These are phyloP conservation scores for Salix dunnii DNA, from an alignment of 345 rosid genomes.

Conservation along the genomic window DNA sequence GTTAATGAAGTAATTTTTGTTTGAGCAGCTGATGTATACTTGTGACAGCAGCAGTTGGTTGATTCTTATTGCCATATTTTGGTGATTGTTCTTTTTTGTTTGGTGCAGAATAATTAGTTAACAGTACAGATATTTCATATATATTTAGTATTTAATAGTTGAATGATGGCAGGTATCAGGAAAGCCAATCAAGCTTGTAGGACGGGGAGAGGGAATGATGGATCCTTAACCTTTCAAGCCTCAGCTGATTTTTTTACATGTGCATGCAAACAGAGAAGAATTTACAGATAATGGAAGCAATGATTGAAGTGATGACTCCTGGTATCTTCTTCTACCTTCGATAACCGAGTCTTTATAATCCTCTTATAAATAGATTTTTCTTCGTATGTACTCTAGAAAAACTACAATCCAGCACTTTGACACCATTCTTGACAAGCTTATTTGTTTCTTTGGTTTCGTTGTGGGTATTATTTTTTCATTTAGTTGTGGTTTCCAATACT, in stretches of 20 bases:
- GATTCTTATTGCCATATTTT: slow-evolving; percentile 12
- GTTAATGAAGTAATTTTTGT: background rate
- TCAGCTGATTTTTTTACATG: background rate
- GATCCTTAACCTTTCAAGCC: slow-evolving; percentile 85
- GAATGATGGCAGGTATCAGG: slow-evolving; percentile 70
- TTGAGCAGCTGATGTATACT: slow-evolving; percentile 2
- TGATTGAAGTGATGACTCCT: slow-evolving; percentile 95
- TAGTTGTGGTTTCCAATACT: no score
- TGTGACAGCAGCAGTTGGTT: background rate
- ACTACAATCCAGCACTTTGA: background rate
- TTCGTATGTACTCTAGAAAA: background rate
- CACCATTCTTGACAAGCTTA: no score
- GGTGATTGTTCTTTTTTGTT: background rate
- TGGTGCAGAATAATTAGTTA: background rate
- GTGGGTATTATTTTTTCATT: no score
- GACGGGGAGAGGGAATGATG: slow-evolving; percentile 95
- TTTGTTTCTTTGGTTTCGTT: no score
- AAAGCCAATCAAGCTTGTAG: slow-evolving; percentile 92
- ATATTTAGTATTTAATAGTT: slow-evolving; percentile 5
- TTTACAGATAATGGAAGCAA: slow-evolving; percentile 76
- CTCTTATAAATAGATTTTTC: background rate
- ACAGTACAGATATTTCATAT: background rate
- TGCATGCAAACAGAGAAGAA: slow-evolving; percentile 55
- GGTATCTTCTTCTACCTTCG: slow-evolving; percentile 39
- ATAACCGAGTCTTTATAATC: background rate